These are phyloP conservation scores for Linnemannia zychae DNA, from an alignment of 192 early-diverging fungal genomes.

Conservation along the genomic window DNA sequence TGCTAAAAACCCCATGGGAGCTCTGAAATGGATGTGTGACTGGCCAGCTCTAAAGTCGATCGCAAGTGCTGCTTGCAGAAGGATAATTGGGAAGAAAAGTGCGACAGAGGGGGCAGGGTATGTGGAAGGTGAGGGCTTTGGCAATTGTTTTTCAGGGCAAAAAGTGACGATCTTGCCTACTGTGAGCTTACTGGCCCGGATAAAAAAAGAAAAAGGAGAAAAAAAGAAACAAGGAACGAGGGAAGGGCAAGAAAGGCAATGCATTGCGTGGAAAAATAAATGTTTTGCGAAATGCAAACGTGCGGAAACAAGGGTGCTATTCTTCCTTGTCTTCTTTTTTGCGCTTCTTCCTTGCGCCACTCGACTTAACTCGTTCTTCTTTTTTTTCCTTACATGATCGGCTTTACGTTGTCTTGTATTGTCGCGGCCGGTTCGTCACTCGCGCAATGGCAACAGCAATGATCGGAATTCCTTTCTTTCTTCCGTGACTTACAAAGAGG, in stretches of 20 bases:
- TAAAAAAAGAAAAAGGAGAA: slow-evolving; percentile 3
- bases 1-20: too few species aligned
- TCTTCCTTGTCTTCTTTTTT: background rate
- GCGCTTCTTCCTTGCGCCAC: background rate
- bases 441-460: background rate
- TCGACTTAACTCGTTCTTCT: background rate
- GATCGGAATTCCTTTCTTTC: too few species aligned
- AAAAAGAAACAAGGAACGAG: background rate
- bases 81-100: background rate
- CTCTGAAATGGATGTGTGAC: background rate
- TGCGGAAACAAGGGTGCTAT: background rate
- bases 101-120: background rate
- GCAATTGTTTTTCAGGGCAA: background rate
- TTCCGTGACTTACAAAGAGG: too few species aligned
- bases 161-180: background rate
- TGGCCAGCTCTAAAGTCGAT: background rate
- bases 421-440: background rate
- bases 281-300: background rate
- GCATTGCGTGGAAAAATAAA: background rate
- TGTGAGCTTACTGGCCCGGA: background rate
- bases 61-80: background rate
- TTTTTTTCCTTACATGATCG: background rate
- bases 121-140: too few species aligned
- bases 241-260: background rate
- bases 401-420: background rate